phyloP scores from a whole-genome alignment of 345 rosid species.

The Sisymbrium altissimum region DNA sequence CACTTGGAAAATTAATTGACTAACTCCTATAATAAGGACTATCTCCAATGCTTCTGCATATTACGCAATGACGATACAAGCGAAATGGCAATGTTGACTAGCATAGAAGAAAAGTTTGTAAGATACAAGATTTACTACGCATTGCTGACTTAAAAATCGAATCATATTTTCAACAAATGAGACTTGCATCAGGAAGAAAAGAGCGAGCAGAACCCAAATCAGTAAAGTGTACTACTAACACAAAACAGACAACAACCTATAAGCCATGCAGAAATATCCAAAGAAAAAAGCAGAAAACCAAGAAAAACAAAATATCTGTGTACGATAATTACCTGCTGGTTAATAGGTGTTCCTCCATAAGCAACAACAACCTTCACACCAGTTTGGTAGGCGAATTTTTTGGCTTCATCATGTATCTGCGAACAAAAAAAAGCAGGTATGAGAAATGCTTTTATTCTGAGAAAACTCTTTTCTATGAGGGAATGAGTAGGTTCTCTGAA shows the following conservation, averaged over 20 bases:
- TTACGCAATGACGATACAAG: conserved; percentile 2
- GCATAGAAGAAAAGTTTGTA: neutral
- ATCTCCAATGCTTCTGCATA: neutral
- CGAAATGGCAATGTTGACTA: neutral
- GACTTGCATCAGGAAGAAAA: conserved; percentile 1
- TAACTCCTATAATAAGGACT: neutral
- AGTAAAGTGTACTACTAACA: neutral
- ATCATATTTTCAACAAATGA: neutral
- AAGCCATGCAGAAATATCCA: neutral
- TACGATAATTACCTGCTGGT: conserved; percentile 63
- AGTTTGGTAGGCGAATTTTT: conserved; percentile 91
- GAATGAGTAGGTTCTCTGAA: neutral
- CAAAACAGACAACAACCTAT: neutral
- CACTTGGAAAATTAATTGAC: neutral
- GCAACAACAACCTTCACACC: conserved; percentile 99
- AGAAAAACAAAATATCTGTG: neutral
- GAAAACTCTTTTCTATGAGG: neutral
- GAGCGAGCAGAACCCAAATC: conserved; percentile 7
- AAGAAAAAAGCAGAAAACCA: neutral
- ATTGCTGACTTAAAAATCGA: neutral
- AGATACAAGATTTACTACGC: neutral
- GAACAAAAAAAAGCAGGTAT: conserved; percentile 8
- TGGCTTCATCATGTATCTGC: conserved; percentile 99
- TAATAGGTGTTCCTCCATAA: conserved; percentile 98
- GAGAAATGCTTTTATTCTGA: neutral